Conservation (phyloP, 768 basidiomycete genomes). For the Pilatotrama ljubarskyi region DNA sequence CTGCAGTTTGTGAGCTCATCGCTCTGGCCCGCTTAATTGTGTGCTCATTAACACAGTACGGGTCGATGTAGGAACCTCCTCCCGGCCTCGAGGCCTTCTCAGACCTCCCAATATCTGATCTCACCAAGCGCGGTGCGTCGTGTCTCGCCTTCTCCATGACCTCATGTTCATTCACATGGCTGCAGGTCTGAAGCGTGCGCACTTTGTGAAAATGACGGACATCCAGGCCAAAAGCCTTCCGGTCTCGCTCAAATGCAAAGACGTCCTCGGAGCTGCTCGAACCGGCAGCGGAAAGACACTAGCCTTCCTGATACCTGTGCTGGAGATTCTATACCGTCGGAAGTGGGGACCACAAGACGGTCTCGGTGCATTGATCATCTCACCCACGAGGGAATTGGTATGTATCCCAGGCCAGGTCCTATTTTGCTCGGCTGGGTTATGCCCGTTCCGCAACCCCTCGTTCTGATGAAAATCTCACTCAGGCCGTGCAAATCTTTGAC, state of each 20-base stretch:
- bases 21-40: not conserved
- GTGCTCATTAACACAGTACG: constrained; percentile 22
- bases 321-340: constrained; percentile 62
- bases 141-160: not conserved
- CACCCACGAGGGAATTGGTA: constrained; percentile 91
- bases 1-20: constrained; percentile 48
- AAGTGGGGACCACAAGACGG: constrained; percentile 77
- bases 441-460: not conserved
- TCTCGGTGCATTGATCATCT: constrained; percentile 87
- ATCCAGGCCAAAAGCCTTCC: constrained; percentile 66
- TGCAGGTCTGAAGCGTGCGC: constrained; percentile 81
- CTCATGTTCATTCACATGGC: not conserved
- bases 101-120: constrained; percentile 76
- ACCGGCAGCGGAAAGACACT: constrained; percentile 78
- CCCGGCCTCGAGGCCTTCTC: constrained; percentile 58
- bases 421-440: too few species aligned
- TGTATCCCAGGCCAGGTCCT: constrained; percentile 29
- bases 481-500: constrained; percentile 99
- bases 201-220: constrained; percentile 86
- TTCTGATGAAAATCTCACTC: not conserved
- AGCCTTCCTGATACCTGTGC: constrained; percentile 66
- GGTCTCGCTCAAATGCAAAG: constrained; percentile 58
- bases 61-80: constrained; percentile 45
- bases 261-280: constrained; percentile 67
- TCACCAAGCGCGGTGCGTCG: constrained; percentile 66